Conservation (phyloP, 352 stramenopile genomes). For the Phytophthora lateralis region DNA sequence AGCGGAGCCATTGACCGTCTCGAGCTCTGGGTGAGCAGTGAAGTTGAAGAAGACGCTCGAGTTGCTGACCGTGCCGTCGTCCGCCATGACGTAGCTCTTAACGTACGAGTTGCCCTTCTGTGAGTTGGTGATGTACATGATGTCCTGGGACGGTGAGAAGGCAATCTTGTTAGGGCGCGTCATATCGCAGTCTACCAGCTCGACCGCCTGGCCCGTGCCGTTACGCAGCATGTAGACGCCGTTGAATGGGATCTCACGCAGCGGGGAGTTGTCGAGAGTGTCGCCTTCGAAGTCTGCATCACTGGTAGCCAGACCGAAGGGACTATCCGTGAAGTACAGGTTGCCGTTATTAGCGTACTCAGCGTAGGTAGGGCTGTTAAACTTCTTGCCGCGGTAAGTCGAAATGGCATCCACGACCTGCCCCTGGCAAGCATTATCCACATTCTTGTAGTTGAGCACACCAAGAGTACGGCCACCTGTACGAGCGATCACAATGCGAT, state of each 20-base stretch:
- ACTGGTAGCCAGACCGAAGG: constrained; percentile 70
- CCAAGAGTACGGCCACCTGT: constrained; percentile 76
- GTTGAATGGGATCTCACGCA: constrained; percentile 83
- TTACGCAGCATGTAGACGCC: constrained; percentile 76
- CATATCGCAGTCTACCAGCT: constrained; percentile 77
- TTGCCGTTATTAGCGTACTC: constrained; percentile 68
- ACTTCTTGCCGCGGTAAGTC: constrained; percentile 75
- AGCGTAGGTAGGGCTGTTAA: constrained; percentile 77
- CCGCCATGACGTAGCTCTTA: constrained; percentile 66
- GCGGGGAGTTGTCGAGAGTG: constrained; percentile 65
- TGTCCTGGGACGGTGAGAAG: constrained; percentile 70
- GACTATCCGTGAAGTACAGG: constrained; percentile 84
- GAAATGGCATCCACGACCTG: constrained; percentile 80
- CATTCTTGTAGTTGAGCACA: constrained; percentile 66
- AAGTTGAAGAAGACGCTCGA: constrained; percentile 82
- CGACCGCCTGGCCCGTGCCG: constrained; percentile 46
- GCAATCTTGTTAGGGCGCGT: constrained; percentile 86
- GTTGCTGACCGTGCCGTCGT: constrained; percentile 57
- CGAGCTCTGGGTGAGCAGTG: constrained; percentile 62
- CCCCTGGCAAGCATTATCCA: constrained; percentile 56
- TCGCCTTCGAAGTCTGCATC: constrained; percentile 64
- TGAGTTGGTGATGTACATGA: constrained; percentile 86
- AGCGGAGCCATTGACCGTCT: constrained; percentile 62
- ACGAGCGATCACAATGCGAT: constrained; percentile 76
- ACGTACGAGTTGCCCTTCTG: constrained; percentile 80